Conservation (phyloP, 495 filamentous ascomycete genomes). For the Aspergillus ostianus region DNA sequence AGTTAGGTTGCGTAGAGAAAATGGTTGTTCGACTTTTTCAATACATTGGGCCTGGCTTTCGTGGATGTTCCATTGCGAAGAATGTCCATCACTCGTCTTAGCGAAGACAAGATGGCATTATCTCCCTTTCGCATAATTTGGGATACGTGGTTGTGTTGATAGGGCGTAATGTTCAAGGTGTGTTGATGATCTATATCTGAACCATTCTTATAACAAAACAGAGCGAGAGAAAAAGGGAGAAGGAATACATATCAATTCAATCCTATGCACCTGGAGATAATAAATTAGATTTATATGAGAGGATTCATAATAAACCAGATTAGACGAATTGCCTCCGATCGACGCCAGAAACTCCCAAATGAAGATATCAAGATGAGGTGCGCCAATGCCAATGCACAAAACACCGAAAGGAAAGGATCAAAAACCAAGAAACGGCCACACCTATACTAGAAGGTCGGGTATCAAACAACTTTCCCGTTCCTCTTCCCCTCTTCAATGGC, state of each 20-base stretch:
- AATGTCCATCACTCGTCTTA: too few relatives aligned
- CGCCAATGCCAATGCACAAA: constrained; percentile 11
- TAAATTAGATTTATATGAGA: too few relatives aligned
- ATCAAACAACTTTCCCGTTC: neutral
- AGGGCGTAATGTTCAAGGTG: too few relatives aligned
- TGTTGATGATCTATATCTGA: too few relatives aligned
- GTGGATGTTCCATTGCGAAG: too few relatives aligned
- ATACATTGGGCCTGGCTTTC: too few relatives aligned
- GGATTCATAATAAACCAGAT: neutral
- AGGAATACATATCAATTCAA: neutral
- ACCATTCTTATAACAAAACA: too few relatives aligned
- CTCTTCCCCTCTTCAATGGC: neutral
- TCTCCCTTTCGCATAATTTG: too few relatives aligned
- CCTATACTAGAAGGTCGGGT: neutral
- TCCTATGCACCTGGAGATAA: neutral
- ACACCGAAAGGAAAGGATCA: neutral
- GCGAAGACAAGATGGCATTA: too few relatives aligned
- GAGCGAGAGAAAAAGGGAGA: neutral
- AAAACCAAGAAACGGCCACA: constrained; percentile 1
- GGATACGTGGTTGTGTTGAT: too few relatives aligned
- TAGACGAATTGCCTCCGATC: neutral
- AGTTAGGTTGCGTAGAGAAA: neutral
- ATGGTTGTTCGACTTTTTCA: neutral
- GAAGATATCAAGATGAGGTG: neutral
- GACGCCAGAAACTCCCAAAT: neutral